phyloP scores from a whole-genome alignment of 371 early-diverging fungal species.

The Enterospora canceri region DNA sequence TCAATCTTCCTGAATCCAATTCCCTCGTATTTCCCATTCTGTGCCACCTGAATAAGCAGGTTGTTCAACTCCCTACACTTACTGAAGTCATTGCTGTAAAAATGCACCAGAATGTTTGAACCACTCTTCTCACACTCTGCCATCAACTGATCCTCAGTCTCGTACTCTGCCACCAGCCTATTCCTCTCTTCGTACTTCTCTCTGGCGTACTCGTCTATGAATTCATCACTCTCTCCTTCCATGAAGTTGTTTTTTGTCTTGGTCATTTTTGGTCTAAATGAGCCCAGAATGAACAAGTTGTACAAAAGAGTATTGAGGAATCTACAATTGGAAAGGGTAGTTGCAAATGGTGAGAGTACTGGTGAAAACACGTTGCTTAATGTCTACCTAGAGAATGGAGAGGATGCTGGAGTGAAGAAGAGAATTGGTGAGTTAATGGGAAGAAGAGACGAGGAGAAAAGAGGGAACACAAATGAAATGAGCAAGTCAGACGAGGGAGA shows the following conservation, averaged over 20 bases:
- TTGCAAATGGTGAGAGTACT: no score
- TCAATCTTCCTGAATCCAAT: constrained; percentile 47
- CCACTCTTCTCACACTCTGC: constrained; percentile 26
- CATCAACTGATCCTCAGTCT: constrained; percentile 44
- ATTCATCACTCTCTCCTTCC: constrained; percentile 26
- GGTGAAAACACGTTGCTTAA: no score
- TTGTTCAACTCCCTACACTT: constrained; percentile 51
- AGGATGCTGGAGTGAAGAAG: no score
- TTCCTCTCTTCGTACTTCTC: constrained; percentile 33
- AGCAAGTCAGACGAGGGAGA: no score
- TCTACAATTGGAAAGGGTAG: no score
- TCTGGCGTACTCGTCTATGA: constrained; percentile 37
- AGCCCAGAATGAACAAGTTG: no score
- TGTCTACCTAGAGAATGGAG: no score
- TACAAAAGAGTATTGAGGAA: no score
- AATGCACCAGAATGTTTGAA: constrained; percentile 54
- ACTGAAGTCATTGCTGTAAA: constrained; percentile 43
- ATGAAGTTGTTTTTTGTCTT: not conserved
- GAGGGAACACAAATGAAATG: no score
- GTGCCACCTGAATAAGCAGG: constrained; percentile 34
- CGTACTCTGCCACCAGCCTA: constrained; percentile 25
- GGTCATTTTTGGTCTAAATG: no score
- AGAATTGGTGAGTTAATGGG: no score
- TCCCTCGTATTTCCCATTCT: not conserved
- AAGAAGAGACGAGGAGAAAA: no score